Conservation (phyloP, 73 alveolate genomes). For the Blepharisma stoltei region DNA sequence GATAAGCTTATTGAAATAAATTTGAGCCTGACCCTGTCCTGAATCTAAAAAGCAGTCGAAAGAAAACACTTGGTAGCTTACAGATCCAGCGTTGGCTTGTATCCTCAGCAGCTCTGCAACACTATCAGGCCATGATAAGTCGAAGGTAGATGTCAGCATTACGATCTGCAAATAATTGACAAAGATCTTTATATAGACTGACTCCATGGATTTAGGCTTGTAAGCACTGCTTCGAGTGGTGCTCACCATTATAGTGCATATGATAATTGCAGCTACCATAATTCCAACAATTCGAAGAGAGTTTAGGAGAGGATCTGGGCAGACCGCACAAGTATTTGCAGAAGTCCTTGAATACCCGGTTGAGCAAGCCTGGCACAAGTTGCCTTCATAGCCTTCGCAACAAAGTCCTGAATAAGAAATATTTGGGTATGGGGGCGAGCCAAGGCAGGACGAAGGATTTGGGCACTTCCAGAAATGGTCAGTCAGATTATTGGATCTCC, state of each 20-base stretch:
- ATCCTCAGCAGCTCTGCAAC: slow-evolving; percentile 36
- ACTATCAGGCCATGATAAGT: slow-evolving; percentile 54
- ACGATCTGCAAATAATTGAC: slow-evolving; percentile 55
- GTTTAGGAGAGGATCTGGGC: slow-evolving; percentile 50
- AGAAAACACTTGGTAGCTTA: slow-evolving; percentile 42
- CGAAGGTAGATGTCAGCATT: slow-evolving; percentile 47
- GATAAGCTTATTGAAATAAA: neutral
- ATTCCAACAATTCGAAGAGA: slow-evolving; percentile 38
- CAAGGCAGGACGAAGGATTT: slow-evolving; percentile 41
- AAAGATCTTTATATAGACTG: slow-evolving; percentile 59
- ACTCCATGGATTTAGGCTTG: slow-evolving; percentile 36
- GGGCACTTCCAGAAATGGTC: slow-evolving; percentile 48
- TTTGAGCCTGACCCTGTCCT: neutral
- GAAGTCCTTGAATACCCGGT: slow-evolving; percentile 65
- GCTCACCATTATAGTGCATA: slow-evolving; percentile 40
- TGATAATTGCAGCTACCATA: slow-evolving; percentile 27
- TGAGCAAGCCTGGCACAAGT: slow-evolving; percentile 58
- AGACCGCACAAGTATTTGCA: slow-evolving; percentile 39
- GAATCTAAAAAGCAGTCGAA: slow-evolving; percentile 48
- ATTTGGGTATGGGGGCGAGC: slow-evolving; percentile 44
- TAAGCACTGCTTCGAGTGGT: slow-evolving; percentile 40
- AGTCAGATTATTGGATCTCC: slow-evolving; percentile 56
- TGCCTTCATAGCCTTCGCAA: slow-evolving; percentile 55
- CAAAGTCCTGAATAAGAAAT: slow-evolving; percentile 54
- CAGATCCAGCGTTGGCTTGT: slow-evolving; percentile 43